A percentile compares a stretch with the other conserved stretches of the same genome.
Evolutionary conservation across 1,139 yeast species (phyloP).

Genomic region (Nakaseomyces delphensis): DNA sequence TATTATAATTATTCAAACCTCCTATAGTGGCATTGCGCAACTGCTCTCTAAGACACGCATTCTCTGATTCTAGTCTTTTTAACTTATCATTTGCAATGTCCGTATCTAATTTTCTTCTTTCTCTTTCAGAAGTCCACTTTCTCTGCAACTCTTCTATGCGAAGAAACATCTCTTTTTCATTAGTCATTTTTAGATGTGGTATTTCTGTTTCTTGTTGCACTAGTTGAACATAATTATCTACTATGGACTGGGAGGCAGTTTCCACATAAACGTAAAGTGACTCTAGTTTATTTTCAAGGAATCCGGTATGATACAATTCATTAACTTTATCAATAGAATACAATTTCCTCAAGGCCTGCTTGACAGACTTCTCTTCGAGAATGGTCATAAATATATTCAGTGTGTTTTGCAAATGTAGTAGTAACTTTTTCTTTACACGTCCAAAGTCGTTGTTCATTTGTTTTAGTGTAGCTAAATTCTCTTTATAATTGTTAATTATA

Average conservation of each 20-base stretch:
- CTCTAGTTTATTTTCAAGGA: slow-evolving; percentile 41
- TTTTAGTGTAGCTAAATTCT: slow-evolving; percentile 4
- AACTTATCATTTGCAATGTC: slow-evolving; percentile 47
- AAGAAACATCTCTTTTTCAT: slow-evolving; percentile 32
- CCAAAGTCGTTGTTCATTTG: slow-evolving; percentile 14
- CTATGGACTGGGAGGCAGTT: slow-evolving; percentile 50
- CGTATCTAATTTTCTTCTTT: slow-evolving; percentile 53
- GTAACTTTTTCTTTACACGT: slow-evolving; percentile 24
- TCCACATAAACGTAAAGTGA: slow-evolving; percentile 50
- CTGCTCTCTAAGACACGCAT: slow-evolving; percentile 35
- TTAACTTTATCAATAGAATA: slow-evolving; percentile 34
- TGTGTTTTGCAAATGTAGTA: slow-evolving; percentile 36
- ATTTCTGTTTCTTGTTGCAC: slow-evolving; percentile 9
- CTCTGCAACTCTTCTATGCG: slow-evolving; percentile 54
- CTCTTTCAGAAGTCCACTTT: slow-evolving; percentile 65
- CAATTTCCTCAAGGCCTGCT: slow-evolving; percentile 47
- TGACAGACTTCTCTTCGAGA: slow-evolving; percentile 50
- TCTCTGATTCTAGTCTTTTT: slow-evolving; percentile 48
- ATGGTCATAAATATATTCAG: slow-evolving; percentile 45
- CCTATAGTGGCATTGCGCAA: slow-evolving; percentile 14
- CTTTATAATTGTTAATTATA: slow-evolving; percentile 1
- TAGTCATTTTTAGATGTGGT: slow-evolving; percentile 18
- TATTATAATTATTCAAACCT: neutral
- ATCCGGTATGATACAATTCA: slow-evolving; percentile 27
- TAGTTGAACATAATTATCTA: slow-evolving; percentile 45